A percentile compares a stretch with the other conserved stretches of the same genome.
phyloP scores from a whole-genome alignment of 1,139 yeast species.

The Saccharomyces hybrid region DNA sequence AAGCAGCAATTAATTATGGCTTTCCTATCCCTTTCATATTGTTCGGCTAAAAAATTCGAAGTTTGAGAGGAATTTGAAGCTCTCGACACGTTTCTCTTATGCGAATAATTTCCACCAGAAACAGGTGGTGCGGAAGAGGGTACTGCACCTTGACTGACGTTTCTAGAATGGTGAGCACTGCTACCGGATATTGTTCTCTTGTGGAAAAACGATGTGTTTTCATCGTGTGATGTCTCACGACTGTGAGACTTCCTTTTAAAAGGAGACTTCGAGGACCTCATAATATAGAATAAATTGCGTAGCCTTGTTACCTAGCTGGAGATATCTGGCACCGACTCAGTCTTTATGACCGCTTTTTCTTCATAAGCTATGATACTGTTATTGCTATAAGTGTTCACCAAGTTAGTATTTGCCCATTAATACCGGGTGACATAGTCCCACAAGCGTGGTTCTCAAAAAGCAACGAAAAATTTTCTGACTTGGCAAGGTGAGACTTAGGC shows the following conservation, averaged over 20 bases:
- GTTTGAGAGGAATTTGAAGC: conserved; percentile 27
- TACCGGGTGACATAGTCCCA: background rate
- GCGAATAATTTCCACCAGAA: conserved; percentile 10
- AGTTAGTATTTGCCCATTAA: background rate
- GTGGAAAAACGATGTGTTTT: conserved; percentile 11
- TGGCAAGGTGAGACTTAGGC: background rate
- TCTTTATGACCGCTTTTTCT: background rate
- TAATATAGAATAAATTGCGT: background rate
- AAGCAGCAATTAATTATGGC: conserved; percentile 41
- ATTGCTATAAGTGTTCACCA: background rate
- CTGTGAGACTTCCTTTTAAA: conserved; percentile 31
- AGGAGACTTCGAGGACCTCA: conserved; percentile 26
- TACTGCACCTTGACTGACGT: background rate
- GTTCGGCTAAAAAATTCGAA: conserved; percentile 40
- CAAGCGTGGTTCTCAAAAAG: background rate
- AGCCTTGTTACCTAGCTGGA: background rate
- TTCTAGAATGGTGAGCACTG: conserved; percentile 4
- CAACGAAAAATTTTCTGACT: background rate
- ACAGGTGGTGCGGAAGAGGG: conserved; percentile 8
- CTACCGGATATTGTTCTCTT: conserved; percentile 14
- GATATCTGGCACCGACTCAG: background rate
- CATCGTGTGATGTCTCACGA: conserved; percentile 30
- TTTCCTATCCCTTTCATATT: conserved; percentile 44
- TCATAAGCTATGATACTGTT: background rate
- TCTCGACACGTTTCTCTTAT: conserved; percentile 16